phyloP scores from a whole-genome alignment of 179 eudicot species.

The Vitellaria paradoxa region DNA sequence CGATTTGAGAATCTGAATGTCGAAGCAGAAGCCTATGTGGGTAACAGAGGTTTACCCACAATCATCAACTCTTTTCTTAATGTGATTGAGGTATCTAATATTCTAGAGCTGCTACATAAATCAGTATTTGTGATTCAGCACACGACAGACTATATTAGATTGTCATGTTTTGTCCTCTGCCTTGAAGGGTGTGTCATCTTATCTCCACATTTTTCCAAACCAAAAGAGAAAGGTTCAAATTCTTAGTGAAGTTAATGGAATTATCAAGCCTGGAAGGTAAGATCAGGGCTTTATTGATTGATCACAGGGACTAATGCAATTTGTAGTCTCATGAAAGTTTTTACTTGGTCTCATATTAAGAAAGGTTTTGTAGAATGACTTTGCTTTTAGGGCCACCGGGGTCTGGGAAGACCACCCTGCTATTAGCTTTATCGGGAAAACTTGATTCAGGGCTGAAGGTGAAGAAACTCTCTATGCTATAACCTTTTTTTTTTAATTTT shows the following conservation, averaged over 20 bases:
- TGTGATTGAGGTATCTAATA: constrained; percentile 24
- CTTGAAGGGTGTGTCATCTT: constrained; percentile 24
- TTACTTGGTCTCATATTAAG: too few relatives aligned
- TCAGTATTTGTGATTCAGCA: neutral
- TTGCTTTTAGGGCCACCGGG: constrained; percentile 43
- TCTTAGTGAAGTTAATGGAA: constrained; percentile 22
- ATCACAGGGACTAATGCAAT: neutral
- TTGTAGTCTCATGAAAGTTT: too few relatives aligned
- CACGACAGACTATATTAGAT: neutral
- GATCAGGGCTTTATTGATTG: neutral
- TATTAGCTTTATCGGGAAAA: constrained; percentile 33
- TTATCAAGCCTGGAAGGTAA: constrained; percentile 25
- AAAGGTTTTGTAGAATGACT: constrained; percentile 24
- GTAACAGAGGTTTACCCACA: constrained; percentile 31
- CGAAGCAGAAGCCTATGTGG: constrained; percentile 20
- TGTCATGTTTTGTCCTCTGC: neutral
- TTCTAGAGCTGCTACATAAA: neutral
- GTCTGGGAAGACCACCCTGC: constrained; percentile 39
- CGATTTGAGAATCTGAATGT: constrained; percentile 25
- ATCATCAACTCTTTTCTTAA: constrained; percentile 28
- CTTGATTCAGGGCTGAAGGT: constrained; percentile 31
- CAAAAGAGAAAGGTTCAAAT: constrained; percentile 33
- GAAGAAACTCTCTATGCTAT: neutral
- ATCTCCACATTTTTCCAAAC: constrained; percentile 27
- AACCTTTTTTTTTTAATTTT: too few relatives aligned